phyloP scores from a whole-genome alignment of 257 asterid species.

The Apocynum venetum region DNA sequence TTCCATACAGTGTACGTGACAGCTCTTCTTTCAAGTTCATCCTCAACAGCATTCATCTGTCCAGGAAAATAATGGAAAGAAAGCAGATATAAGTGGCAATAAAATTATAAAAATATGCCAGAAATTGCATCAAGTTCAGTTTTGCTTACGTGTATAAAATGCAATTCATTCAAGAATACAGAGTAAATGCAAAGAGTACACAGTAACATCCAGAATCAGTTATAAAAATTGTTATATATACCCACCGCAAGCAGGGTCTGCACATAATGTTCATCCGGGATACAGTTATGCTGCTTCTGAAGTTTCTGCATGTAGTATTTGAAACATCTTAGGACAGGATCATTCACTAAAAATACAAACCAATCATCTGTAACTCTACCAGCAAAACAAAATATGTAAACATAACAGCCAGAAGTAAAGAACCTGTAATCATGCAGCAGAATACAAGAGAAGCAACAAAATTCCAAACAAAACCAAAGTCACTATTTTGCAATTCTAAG shows the following conservation, averaged over 20 bases:
- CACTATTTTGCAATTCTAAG: not conserved
- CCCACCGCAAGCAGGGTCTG: conserved; percentile 77
- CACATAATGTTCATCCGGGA: conserved; percentile 98
- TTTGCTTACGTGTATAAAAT: not conserved
- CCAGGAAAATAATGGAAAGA: conserved; percentile 5
- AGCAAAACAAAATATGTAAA: not conserved
- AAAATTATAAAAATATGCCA: not conserved
- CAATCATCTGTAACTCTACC: not conserved
- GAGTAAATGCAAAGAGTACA: not conserved
- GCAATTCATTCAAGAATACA: not conserved
- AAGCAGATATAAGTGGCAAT: not conserved
- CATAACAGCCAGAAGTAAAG: not conserved
- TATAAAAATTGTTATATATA: conserved; percentile 20
- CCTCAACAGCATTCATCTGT: conserved; percentile 72
- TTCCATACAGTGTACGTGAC: conserved; percentile 87
- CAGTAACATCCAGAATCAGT: not conserved
- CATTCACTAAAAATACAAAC: not conserved
- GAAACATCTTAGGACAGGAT: conserved; percentile 19
- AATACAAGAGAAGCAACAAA: not conserved
- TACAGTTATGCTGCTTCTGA: conserved; percentile 93
- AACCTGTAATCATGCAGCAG: not conserved
- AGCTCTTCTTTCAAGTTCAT: conserved; percentile 86
- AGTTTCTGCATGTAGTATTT: conserved; percentile 62
- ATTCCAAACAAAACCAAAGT: not conserved
- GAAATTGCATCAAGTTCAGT: not conserved